Percentiles rank a stretch among this genome's conserved stretches.
phyloP scores from a whole-genome alignment of 345 rosid species.

The Luvunga scandens region DNA sequence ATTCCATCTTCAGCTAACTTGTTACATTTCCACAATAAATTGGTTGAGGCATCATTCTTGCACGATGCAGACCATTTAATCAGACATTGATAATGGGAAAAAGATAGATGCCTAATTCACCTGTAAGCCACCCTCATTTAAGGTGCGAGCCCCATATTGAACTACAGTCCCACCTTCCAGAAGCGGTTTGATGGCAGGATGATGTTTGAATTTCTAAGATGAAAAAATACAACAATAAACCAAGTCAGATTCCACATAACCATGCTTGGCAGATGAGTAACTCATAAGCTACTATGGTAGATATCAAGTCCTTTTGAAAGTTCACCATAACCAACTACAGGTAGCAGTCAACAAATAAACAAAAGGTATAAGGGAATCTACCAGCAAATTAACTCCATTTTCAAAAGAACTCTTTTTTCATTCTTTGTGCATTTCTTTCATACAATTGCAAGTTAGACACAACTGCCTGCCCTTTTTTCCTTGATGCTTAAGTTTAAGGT shows the following conservation, averaged over 20 bases:
- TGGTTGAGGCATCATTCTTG: not conserved
- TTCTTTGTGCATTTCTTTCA: not conserved
- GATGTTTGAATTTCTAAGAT: conserved; percentile 82
- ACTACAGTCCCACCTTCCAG: conserved; percentile 89
- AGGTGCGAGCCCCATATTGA: conserved; percentile 94
- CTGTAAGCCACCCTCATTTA: conserved; percentile 98
- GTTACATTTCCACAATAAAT: not conserved
- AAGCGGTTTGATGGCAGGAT: conserved; percentile 75
- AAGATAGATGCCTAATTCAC: conserved; percentile 37
- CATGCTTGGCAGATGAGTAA: not conserved
- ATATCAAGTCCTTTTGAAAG: not conserved
- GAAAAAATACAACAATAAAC: conserved; percentile 10
- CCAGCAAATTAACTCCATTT: not conserved
- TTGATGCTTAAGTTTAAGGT: not conserved
- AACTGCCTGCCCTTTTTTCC: not conserved
- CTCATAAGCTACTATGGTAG: not conserved
- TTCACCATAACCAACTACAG: not conserved
- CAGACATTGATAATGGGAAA: not conserved
- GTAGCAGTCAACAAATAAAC: not conserved
- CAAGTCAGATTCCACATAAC: conserved; percentile 14
- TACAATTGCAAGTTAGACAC: not conserved
- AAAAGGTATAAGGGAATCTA: conserved; percentile 5
- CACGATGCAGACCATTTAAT: not conserved
- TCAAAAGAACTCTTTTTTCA: not conserved
- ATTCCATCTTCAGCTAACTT: not conserved